These are phyloP conservation scores for Suhomyces wounanorum DNA, from an alignment of 1,139 yeast genomes.

Conservation along the genomic window DNA sequence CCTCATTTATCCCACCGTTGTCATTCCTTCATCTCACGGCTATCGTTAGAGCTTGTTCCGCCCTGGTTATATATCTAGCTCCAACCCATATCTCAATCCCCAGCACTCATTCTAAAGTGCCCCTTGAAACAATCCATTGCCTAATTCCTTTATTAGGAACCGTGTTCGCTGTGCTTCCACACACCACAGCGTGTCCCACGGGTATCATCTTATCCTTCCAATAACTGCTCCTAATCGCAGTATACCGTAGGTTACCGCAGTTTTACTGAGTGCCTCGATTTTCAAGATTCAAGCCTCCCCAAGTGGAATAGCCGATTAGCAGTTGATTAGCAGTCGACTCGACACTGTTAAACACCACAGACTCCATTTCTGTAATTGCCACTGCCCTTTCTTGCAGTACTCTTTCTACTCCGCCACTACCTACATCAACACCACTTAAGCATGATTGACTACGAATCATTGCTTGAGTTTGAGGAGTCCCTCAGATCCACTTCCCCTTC, in stretches of 20 bases:
- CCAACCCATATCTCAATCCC: neutral
- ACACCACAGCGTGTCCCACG: neutral
- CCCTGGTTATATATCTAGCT: neutral
- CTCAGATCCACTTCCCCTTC: slow-evolving; percentile 27
- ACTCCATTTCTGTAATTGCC: too few species aligned
- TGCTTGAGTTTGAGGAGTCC: slow-evolving; percentile 48
- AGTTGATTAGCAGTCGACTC: too few species aligned
- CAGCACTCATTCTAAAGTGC: neutral
- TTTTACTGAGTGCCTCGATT: neutral
- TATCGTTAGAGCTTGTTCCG: neutral
- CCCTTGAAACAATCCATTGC: neutral
- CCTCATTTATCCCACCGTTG: slow-evolving; percentile 1
- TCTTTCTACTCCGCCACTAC: too few species aligned
- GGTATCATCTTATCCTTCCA: neutral
- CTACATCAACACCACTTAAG: neutral
- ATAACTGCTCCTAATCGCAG: slow-evolving; percentile 5
- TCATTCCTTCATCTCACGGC: slow-evolving; percentile 4
- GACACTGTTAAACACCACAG: too few species aligned
- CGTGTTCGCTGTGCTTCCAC: too few species aligned
- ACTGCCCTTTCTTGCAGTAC: too few species aligned
- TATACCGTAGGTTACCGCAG: neutral
- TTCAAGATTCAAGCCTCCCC: neutral
- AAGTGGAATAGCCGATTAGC: neutral
- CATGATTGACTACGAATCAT: slow-evolving; percentile 35
- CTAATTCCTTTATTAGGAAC: neutral